Evolutionary conservation across 1,139 yeast genomes (phyloP), one percentile per base, ranked within the genome.

Genomic region (Lodderomyces metapsilosis): DNA sequence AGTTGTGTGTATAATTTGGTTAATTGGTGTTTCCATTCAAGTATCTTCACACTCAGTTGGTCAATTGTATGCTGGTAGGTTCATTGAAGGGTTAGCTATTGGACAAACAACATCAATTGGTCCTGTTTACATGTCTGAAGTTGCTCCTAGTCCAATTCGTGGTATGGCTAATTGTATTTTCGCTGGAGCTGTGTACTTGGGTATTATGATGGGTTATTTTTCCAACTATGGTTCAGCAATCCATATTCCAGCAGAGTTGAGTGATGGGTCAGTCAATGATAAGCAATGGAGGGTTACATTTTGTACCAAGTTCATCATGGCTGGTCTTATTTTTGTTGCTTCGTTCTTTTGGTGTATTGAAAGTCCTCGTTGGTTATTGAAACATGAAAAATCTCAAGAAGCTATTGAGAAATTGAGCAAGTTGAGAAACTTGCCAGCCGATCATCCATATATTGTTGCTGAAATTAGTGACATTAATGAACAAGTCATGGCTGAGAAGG

Each of bases 41-140:
- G 59, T 74, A 24, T 65, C 82, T 18, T 57, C 78, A 11, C 53
- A 52, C 37, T 39, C 50, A 13, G 62, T 75, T 23, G 81, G 79
- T 15, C 82, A 76, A 53, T 58, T 76, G 38, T 74, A 73, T 44
- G 79, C 77, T 33, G 84, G 83, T 20, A 62, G 83, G 46, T 59
- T 78, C 31, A 59, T 78, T 37, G 80, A 78, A 51, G 81, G 82
- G 11, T 56, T 78, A 24, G 80, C 80, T 7, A 63, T 79, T 39
- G 84, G 84, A 9, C 77, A 77, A 51, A 76, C 82, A 11, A 70
- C 79, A 8, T 75, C 80, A 16, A 70, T 76, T 43, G 82, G 82
- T 12, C 84, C 84, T 9, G 62, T 76, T 34, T 47, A 47, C 34
- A 42, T 76, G 38, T 66, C 79, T 3, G 84, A 78, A 54, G 71